Evolutionary conservation across 345 rosid genomes (phyloP).

Genomic region (Hibiscus mutabilis): DNA sequence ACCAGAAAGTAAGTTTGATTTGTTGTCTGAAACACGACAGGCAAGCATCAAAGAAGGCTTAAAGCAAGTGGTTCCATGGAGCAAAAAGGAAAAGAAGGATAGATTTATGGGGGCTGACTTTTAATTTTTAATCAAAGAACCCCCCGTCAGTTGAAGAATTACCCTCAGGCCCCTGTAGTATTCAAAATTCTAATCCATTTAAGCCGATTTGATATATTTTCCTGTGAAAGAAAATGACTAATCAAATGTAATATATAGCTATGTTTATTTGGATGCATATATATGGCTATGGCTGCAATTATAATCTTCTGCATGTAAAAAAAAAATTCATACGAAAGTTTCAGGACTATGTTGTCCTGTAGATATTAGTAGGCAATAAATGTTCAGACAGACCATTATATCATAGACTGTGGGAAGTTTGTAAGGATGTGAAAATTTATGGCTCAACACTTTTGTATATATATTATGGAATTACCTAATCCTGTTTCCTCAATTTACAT

Average conservation of each 20-base stretch:
- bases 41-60: slow-evolving; percentile 48
- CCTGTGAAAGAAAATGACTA: slow-evolving; percentile 13
- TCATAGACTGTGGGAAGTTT: not conserved
- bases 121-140: not conserved
- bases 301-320: not conserved
- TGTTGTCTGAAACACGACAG: slow-evolving; percentile 29
- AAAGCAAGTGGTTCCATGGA: slow-evolving; percentile 66
- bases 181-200: not conserved
- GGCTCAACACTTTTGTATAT: not conserved
- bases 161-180: not conserved
- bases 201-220: not conserved
- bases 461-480: too few species aligned
- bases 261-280: not conserved
- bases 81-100: slow-evolving; percentile 40
- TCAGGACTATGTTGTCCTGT: not conserved
- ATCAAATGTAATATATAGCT: not conserved
- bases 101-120: slow-evolving; percentile 23
- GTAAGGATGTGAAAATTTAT: not conserved
- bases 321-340: not conserved
- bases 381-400: not conserved
- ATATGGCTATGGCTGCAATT: not conserved
- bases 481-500: too few species aligned
- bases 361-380: not conserved
- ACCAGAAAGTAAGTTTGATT: not conserved
- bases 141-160: not conserved